A percentile compares a stretch with the other conserved stretches of the same genome.
These are phyloP conservation scores for Teratosphaeria destructans DNA, from an alignment of 2,329 filamentous ascomycete species.

Conservation along the genomic window DNA sequence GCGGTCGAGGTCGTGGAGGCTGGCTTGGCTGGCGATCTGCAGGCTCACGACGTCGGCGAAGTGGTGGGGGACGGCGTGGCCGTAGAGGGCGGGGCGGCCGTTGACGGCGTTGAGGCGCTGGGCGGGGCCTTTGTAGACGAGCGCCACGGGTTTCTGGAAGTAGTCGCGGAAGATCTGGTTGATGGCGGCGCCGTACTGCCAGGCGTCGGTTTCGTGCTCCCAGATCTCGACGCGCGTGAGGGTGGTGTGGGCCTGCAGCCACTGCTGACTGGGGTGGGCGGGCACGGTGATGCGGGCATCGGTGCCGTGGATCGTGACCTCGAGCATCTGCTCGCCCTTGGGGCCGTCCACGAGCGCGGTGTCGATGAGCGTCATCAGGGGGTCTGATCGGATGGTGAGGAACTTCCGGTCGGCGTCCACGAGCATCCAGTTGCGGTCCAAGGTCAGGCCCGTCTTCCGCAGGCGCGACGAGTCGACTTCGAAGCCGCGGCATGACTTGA, in stretches of 20 bases:
- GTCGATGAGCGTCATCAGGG: constrained; percentile 53
- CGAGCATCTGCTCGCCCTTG: constrained; percentile 32
- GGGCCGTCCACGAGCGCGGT: constrained; percentile 35
- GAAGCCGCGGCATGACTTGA: constrained; percentile 57
- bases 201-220: constrained; percentile 48
- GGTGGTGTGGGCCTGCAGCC: constrained; percentile 45
- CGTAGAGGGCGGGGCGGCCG: constrained; percentile 43
- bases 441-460: constrained; percentile 46
- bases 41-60: constrained; percentile 53
- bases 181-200: constrained; percentile 41
- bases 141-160: constrained; percentile 43
- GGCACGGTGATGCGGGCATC: constrained; percentile 41
- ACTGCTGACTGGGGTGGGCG: constrained; percentile 42
- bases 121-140: constrained; percentile 53
- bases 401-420: constrained; percentile 45
- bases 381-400: constrained; percentile 51
- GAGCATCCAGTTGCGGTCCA: constrained; percentile 60
- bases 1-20: constrained; percentile 48
- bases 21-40: constrained; percentile 45
- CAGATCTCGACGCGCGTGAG: constrained; percentile 46
- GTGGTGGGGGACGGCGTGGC: constrained; percentile 34
- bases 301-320: constrained; percentile 37
- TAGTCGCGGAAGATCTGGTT: constrained; percentile 47
- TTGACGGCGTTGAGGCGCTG: constrained; percentile 46
- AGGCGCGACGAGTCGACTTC: constrained; percentile 42